Evolutionary conservation across 1,284 basidiomycete species (phyloP), one percentile per base, ranked within the genome.

Genomic region (Phlebopus sp.): DNA sequence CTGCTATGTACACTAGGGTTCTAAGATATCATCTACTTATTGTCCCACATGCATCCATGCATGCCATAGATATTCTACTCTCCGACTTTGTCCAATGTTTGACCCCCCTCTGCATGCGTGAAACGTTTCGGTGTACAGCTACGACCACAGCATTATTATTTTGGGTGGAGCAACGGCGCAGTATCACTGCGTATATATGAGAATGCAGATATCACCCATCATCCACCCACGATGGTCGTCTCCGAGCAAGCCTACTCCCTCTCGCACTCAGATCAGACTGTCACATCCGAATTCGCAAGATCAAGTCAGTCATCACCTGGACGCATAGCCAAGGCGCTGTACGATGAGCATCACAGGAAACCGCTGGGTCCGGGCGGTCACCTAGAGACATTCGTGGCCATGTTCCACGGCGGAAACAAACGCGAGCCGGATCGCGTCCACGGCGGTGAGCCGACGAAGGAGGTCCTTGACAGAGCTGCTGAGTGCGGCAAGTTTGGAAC

Each of bases 401-500:
- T 64, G 32, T 59, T 68, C 44, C 51, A 57, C n/a, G 37, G 49
- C 25, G 42, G 37, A 3, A 55, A 51, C 29, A 50, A 41, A 27
- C 50, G 51, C 35, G 44, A 58, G 30, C 37, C 49, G 11, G 60
- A 54, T 11, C 59, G 42, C n/a, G 54, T 67, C 27, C 55, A 53
- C n/a, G n/a, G n/a, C n/a, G n/a, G n/a, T 37, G 54, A 68, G 9
- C 66, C 67, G 4, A 65, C 58, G 4, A 59, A 59, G 30, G 66
- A 64, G 17, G 73, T 75, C 54, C 59, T 77, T 17, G 67, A 76
- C 46, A 49, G 54, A 27, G 71, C 70, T 1, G 68, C 61, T 21
- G 57, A 67, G 41, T 71, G 73, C 40, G 75, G 76, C 9, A 50
- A 71, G 38, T 78, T 75, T 46, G 68, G 73, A 5, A 58, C 60